Evolutionary conservation across 2,329 filamentous ascomycete species (phyloP), one percentile per base, ranked within the genome.

Genomic region (Cercospora zeina): DNA sequence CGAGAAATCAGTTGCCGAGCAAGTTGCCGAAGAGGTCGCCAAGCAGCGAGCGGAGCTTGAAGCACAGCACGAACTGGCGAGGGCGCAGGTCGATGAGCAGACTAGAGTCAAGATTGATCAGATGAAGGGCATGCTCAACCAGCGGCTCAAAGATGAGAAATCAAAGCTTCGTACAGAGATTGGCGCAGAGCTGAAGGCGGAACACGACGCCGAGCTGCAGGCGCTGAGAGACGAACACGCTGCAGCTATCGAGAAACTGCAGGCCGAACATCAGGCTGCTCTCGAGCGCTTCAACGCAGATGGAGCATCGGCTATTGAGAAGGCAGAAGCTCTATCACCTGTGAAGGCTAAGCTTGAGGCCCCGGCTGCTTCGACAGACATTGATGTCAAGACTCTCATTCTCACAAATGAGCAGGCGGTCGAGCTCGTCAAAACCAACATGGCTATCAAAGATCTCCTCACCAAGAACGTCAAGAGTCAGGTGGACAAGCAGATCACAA

Each of bases 111-210:
- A 87, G 49, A 87, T 86, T 1, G 85, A 90, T 47, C 84, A 84
- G 72, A 89, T 91, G 87, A 89, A 87, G 70, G 81, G 84, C 21
- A 77, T 83, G 1, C 77, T 91, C 54, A 88, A 87, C 69, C 87
- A 85, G 72, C 91, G 89, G 72, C 80, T 96, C 14, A 76, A 73
- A 8, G 84, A 87, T 54, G 76, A 64, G 19, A 66, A 68, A 27
- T 69, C 69, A 19, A 69, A 69, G 62, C 61, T 68, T 19, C 68
- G 80, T 10, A 81, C 77, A 64, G 71, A 74, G 49, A 67, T 70
- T 9, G 65, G 70, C 21, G 61, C 75, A 58, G 71, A 74, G 59
- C 36, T 78, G 13, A 69, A 72, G 47, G 69, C 70, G 42, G 73
- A 79, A 59, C 79, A 85, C 58, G 77, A 80, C 53, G 76, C 79